phyloP scores from a whole-genome alignment of 2,329 filamentous ascomycete species.

The Claviceps paspali region DNA sequence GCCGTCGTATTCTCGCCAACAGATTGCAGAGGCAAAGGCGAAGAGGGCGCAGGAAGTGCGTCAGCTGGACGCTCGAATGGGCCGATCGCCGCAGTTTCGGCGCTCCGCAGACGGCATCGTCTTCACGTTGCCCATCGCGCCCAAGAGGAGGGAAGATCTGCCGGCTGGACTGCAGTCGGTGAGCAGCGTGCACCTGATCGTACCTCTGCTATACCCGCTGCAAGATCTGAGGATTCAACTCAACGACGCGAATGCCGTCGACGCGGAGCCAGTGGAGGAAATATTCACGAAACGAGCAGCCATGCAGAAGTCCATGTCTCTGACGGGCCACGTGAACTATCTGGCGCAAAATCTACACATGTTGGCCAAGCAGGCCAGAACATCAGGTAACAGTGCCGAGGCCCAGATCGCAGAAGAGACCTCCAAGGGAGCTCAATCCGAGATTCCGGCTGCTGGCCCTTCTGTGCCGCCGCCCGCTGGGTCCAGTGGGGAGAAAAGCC shows the following conservation, averaged over 20 bases:
- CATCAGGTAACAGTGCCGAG: conserved; percentile 8
- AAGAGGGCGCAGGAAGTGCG: conserved; percentile 50
- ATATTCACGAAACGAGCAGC: conserved; percentile 45
- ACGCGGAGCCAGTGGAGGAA: conserved; percentile 48
- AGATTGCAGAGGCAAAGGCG: conserved; percentile 47
- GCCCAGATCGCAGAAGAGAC: conserved; percentile 6
- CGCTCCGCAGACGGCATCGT: conserved; percentile 54
- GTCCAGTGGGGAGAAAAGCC: conserved; percentile 42
- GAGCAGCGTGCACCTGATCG: conserved; percentile 49
- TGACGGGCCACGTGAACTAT: conserved; percentile 64
- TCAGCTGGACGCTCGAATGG: conserved; percentile 62
- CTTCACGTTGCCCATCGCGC: conserved; percentile 57
- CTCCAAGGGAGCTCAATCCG: conserved; percentile 1
- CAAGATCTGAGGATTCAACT: conserved; percentile 51
- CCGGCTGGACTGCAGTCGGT: conserved; percentile 45
- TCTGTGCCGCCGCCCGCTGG: conserved; percentile 7
- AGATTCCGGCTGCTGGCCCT: conserved; percentile 5
- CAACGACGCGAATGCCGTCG: conserved; percentile 43
- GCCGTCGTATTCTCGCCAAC: conserved; percentile 38
- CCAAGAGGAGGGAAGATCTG: conserved; percentile 43
- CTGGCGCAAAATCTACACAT: conserved; percentile 54
- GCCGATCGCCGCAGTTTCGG: conserved; percentile 48
- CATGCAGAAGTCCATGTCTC: conserved; percentile 41
- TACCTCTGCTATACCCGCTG: conserved; percentile 58
- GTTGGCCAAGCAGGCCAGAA: conserved; percentile 41